Base-by-base conservation (phyloP, 2,329 filamentous ascomycete genomes). In the Penicillium sp. region DNA sequence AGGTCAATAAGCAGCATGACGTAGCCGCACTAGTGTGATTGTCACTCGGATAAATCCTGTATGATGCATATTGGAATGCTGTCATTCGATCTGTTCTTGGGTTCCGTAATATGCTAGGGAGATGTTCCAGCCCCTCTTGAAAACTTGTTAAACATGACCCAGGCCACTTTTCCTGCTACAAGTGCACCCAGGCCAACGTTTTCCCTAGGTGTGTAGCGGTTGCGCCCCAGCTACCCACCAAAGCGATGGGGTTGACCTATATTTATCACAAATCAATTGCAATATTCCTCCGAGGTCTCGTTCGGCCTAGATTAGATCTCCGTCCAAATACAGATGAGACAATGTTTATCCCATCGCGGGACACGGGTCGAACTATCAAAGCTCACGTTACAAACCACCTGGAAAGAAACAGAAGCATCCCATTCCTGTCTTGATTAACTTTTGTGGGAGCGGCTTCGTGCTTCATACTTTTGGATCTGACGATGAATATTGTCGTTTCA, bases 361-460 rank as follows among this genome's bases (percentile, higher is more conserved):
- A 72, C 24, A 33, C 53, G 15, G 63, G 59, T 15, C 69, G 67
- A 17, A 67, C 60, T 10, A 74, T 75, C 60, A 72, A 65, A 59
- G 61, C 60, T 19, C 66, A 76, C 28, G 53, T 73, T 76, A 76
- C 68, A 60, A 62, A 45, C 51, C 57, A 51, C 12, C 26, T 10
- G 44, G 47, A n/a, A 35, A 38, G 17, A 24, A 44, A 35, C 10
- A 37, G 17, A 15, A 45, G 17, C 7, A 59, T 35, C 9, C 68
- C 59, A 58, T 53, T 10, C 67, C 67, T 0, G 65, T 75, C 9
- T 58, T 76, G 19, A 60, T 76, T 37, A 75, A 73, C 53, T 70
- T 72, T 45, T 72, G 72, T 56, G 73, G 73, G 24, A 71, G 70
- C 53, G 73, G 72, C 13, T 75, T 75, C 60, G 65, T 72, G 26